Percentiles rank a stretch among this genome's conserved stretches.
These are phyloP conservation scores for Craspedostauros australis DNA, from an alignment of 108 stramenopile species.

Conservation along the genomic window DNA sequence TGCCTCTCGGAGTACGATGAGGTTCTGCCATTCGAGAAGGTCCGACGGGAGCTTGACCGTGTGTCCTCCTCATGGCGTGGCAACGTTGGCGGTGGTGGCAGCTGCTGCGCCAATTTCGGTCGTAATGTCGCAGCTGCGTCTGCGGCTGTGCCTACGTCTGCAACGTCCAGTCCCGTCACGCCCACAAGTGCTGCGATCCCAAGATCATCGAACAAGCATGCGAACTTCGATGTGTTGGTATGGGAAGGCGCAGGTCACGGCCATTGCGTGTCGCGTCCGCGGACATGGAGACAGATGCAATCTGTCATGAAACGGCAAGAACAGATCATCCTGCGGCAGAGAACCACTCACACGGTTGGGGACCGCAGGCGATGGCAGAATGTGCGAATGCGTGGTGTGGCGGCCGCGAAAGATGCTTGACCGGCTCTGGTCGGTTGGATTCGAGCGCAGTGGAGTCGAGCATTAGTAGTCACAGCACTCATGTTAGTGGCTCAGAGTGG, in stretches of 20 bases:
- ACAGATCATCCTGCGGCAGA: no score
- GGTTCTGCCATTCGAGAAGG: slow-evolving; percentile 58
- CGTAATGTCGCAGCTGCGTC: background rate
- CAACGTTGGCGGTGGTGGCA: background rate
- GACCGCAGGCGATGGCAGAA: no score
- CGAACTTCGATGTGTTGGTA: slow-evolving; percentile 14
- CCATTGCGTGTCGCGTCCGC: slow-evolving; percentile 22
- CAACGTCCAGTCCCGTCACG: background rate
- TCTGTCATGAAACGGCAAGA: slow-evolving; percentile 15
- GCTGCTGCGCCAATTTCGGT: background rate
- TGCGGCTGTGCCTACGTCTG: background rate
- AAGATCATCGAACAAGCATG: background rate
- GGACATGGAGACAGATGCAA: slow-evolving; percentile 28
- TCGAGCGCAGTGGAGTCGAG: no score
- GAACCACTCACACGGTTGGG: no score
- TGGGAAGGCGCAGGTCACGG: slow-evolving; percentile 42
- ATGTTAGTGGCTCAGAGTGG: no score
- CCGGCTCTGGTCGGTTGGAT: no score
- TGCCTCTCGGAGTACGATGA: slow-evolving; percentile 64
- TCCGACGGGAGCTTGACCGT: slow-evolving; percentile 40
- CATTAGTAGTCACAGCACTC: no score
- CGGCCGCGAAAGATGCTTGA: no score
- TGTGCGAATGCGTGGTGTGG: no score
- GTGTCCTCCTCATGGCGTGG: no score
- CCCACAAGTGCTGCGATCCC: background rate